Percentiles rank a stretch among this genome's conserved stretches.
Conservation (phyloP, 768 basidiomycete genomes). For the Chalciporus pseudorubinellus region DNA sequence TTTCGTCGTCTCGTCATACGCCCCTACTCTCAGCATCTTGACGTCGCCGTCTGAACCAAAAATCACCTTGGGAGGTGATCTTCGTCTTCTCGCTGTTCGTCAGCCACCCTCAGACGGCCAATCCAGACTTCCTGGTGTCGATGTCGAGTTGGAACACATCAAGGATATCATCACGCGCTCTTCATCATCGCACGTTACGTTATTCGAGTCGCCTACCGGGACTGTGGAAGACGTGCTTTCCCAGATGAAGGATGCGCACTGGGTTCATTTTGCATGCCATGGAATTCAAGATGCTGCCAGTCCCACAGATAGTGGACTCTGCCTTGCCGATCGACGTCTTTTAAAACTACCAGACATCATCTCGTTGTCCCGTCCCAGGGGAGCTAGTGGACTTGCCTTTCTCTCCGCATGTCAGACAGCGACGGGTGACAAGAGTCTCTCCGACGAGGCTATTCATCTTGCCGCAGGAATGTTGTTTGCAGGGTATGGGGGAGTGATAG, state of each 20-base stretch:
- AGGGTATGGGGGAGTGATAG: slow-evolving; percentile 35
- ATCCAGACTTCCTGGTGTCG: slow-evolving; percentile 1
- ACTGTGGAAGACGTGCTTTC: background rate
- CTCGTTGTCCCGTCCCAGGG: slow-evolving; percentile 8
- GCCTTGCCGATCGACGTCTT: slow-evolving; percentile 1
- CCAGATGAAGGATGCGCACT: background rate
- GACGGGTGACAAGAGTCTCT: slow-evolving; percentile 30
- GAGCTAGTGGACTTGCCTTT: slow-evolving; percentile 38
- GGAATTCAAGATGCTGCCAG: slow-evolving; percentile 17
- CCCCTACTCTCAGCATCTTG: slow-evolving; percentile 24
- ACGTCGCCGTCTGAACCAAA: slow-evolving; percentile 2
- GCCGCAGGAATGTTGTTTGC: slow-evolving; percentile 38
- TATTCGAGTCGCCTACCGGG: background rate
- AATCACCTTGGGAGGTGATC: background rate
- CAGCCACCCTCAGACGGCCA: slow-evolving; percentile 9
- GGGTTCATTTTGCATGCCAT: slow-evolving; percentile 32
- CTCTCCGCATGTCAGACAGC: slow-evolving; percentile 47
- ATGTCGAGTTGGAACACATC: slow-evolving; percentile 25
- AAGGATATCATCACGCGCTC: background rate
- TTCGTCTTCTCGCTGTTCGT: slow-evolving; percentile 7
- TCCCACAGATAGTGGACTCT: slow-evolving; percentile 22
- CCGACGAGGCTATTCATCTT: slow-evolving; percentile 40
- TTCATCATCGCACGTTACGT: background rate
- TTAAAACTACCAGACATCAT: background rate
- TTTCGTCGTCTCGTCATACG: slow-evolving; percentile 19